These are phyloP conservation scores for Diplodia scrobiculata DNA, from an alignment of 2,329 filamentous ascomycete species.

Conservation along the genomic window DNA sequence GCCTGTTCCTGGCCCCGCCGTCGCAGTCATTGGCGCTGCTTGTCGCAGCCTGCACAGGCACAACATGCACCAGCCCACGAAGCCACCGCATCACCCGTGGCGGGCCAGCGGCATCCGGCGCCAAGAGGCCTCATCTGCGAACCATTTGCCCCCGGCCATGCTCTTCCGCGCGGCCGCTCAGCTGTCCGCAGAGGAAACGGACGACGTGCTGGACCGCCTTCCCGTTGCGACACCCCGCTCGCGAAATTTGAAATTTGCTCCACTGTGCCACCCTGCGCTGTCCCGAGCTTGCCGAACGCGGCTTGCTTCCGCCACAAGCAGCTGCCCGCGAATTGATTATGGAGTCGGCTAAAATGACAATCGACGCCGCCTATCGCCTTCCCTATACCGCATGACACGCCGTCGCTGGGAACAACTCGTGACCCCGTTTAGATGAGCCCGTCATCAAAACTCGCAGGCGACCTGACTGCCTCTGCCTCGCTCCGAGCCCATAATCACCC, in stretches of 20 bases:
- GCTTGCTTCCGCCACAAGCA: conserved; percentile 20
- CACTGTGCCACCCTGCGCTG: conserved; percentile 24
- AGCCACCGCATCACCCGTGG: not conserved
- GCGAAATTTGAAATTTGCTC: conserved; percentile 17
- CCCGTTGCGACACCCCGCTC: conserved; percentile 8
- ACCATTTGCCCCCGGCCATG: not conserved
- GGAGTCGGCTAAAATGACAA: conserved; percentile 22
- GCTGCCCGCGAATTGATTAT: conserved; percentile 25
- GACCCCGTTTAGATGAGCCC: conserved; percentile 21
- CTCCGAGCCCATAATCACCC: not conserved
- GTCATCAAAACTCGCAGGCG: conserved; percentile 4
- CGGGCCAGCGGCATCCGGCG: conserved; percentile 21
- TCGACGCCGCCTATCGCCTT: conserved; percentile 13
- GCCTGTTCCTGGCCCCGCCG: conserved; percentile 20
- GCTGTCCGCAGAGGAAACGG: conserved; percentile 3
- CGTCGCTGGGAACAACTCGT: not conserved
- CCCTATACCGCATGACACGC: conserved; percentile 17
- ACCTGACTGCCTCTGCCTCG: not conserved
- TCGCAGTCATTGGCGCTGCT: conserved; percentile 8
- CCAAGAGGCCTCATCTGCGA: conserved; percentile 11
- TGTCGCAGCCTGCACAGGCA: conserved; percentile 1
- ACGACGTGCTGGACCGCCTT: not conserved
- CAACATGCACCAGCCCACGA: not conserved
- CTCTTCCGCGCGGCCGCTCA: not conserved
- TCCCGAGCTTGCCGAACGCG: conserved; percentile 17